phyloP scores from a whole-genome alignment of 176 grass and related monocot genomes.

The Oryza meridionalis region DNA sequence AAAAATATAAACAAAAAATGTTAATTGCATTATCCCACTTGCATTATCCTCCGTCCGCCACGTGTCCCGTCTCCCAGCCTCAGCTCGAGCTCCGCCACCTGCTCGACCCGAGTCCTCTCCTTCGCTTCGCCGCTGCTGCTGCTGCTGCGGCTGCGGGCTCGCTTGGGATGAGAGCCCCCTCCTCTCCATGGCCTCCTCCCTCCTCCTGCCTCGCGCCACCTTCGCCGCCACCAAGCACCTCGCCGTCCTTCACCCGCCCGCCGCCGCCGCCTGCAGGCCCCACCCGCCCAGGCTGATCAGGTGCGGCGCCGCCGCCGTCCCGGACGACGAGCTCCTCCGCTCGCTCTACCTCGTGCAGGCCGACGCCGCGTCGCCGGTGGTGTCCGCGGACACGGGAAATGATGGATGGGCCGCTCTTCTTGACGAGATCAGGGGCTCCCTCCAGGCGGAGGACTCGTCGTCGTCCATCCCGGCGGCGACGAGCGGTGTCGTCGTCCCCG shows the following conservation, averaged over 20 bases:
- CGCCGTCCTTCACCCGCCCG: neutral
- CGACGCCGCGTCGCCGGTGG: neutral
- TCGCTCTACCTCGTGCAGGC: slow-evolving; percentile 18
- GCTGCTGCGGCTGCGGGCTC: slow-evolving; percentile 2
- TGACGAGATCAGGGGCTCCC: slow-evolving; percentile 37
- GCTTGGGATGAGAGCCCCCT: slow-evolving; percentile 33
- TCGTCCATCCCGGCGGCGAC: slow-evolving; percentile 3
- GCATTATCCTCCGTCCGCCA: slow-evolving; percentile 33
- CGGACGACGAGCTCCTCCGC: slow-evolving; percentile 39
- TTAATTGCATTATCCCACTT: slow-evolving; percentile 13
- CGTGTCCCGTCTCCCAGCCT: slow-evolving; percentile 45
- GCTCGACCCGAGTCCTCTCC: neutral
- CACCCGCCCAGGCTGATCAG: slow-evolving; percentile 20
- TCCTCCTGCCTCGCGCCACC: slow-evolving; percentile 40
- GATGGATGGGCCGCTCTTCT: slow-evolving; percentile 37
- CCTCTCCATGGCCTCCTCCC: slow-evolving; percentile 59
- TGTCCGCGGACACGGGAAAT: neutral
- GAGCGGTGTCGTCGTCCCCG: neutral
- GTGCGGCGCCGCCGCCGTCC: slow-evolving; percentile 34
- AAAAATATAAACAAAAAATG: neutral
- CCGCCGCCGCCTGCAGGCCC: neutral
- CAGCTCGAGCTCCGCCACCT: slow-evolving; percentile 29
- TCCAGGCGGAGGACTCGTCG: slow-evolving; percentile 29
- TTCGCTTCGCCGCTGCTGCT: neutral
- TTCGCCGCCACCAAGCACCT: slow-evolving; percentile 38